phyloP scores from a whole-genome alignment of 345 rosid species.

The Eucalyptus pauciflora region DNA sequence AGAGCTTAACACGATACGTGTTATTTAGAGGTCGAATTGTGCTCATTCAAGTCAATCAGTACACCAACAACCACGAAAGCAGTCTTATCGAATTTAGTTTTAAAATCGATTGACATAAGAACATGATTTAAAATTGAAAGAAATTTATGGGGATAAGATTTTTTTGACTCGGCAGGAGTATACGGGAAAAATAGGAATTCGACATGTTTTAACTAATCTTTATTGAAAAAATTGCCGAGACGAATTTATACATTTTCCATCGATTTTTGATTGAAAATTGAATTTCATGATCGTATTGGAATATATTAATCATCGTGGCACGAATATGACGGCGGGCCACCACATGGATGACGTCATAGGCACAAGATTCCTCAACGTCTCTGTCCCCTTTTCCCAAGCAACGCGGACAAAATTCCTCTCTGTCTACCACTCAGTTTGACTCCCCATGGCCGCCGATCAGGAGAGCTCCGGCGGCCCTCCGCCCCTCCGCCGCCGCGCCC shows the following conservation, averaged over 20 bases:
- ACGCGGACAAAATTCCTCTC: not conserved
- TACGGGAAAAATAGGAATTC: accelerated
- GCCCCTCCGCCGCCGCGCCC: not conserved
- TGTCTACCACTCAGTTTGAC: accelerated
- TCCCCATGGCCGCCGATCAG: not conserved
- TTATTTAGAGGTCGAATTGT: no score
- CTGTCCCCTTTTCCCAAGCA: not conserved
- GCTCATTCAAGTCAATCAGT: not conserved
- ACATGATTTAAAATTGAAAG: accelerated
- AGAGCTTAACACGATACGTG: no score
- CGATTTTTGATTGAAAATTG: not conserved
- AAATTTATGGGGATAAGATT: no score
- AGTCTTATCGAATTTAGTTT: accelerated
- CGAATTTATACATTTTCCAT: not conserved
- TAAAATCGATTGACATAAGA: accelerated
- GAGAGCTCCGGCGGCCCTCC: not conserved
- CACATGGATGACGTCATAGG: not conserved
- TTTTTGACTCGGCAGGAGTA: accelerated
- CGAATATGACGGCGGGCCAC: not conserved
- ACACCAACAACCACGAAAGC: accelerated
- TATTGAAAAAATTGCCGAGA: no score
- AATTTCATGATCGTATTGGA: not conserved
- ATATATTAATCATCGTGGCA: accelerated
- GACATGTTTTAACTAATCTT: accelerated
- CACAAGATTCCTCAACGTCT: not conserved